A percentile compares a stretch with the other conserved stretches of the same genome.
These are phyloP conservation scores for Datura wrightii DNA, from an alignment of 257 asterid genomes.

Conservation along the genomic window DNA sequence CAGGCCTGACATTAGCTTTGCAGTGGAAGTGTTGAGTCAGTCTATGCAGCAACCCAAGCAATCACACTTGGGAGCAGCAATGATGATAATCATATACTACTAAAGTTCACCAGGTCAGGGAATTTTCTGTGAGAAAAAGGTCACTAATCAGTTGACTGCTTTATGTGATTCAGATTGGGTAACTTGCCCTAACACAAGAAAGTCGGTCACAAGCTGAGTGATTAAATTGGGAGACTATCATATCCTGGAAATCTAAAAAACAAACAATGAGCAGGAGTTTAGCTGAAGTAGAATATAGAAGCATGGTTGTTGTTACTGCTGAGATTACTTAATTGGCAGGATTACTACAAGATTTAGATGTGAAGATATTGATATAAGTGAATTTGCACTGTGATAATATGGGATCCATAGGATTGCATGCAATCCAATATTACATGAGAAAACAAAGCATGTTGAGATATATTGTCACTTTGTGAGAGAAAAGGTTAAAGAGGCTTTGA, in stretches of 20 bases:
- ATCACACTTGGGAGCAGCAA: neutral
- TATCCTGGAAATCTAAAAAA: no score
- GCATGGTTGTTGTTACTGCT: neutral
- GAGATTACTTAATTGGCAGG: neutral
- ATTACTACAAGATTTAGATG: neutral
- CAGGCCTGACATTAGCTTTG: neutral
- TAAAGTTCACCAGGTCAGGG: neutral
- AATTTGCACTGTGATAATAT: neutral
- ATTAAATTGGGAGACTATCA: neutral
- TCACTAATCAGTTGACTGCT: neutral
- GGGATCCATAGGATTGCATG: neutral
- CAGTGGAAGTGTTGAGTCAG: neutral
- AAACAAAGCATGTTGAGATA: neutral
- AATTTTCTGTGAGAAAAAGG: neutral
- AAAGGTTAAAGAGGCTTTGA: neutral
- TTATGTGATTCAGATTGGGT: neutral
- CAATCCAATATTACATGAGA: neutral
- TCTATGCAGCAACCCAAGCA: neutral
- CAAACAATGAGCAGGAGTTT: neutral
- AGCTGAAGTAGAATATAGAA: neutral
- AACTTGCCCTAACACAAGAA: neutral
- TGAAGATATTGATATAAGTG: neutral
- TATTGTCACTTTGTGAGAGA: neutral
- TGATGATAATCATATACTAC: neutral
- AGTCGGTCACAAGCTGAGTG: neutral